Evolutionary conservation across 495 filamentous ascomycete species (phyloP).

Genomic region (Collariella sp.): DNA sequence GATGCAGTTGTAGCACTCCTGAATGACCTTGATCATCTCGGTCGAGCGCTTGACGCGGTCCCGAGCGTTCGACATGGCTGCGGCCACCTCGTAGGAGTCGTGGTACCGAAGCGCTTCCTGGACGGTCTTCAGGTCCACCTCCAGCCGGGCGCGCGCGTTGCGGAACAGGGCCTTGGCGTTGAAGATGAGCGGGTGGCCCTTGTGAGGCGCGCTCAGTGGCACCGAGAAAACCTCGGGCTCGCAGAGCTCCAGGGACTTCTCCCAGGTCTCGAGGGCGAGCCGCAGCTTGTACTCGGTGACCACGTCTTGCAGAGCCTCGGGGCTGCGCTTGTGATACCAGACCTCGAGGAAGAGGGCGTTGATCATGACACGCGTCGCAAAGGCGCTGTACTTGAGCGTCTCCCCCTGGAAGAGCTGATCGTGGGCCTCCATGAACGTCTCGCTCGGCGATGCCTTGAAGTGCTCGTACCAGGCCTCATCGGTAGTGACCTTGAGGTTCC

Average conservation of each 20-base stretch:
- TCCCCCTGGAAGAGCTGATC: conserved; percentile 93
- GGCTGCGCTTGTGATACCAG: conserved; percentile 96
- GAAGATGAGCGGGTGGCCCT: conserved; percentile 96
- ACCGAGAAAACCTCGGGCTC: conserved; percentile 88
- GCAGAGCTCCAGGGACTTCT: conserved; percentile 87
- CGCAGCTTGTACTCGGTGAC: conserved; percentile 98
- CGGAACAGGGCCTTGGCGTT: conserved; percentile 97
- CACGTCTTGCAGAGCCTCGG: conserved; percentile 90
- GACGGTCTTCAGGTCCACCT: conserved; percentile 89
- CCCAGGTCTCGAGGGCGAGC: conserved; percentile 94
- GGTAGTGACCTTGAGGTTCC: conserved; percentile 69
- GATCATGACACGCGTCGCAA: conserved; percentile 96
- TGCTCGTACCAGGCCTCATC: conserved; percentile 84
- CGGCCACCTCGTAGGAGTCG: conserved; percentile 91
- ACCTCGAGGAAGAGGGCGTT: conserved; percentile 97
- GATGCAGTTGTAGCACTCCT: conserved; percentile 96
- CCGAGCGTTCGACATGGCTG: conserved; percentile 87
- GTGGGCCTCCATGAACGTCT: conserved; percentile 88
- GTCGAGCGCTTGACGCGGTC: conserved; percentile 88
- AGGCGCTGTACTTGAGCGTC: conserved; percentile 86
- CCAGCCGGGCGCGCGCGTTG: conserved; percentile 83
- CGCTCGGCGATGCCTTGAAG: conserved; percentile 56
- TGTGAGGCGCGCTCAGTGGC: conserved; percentile 87
- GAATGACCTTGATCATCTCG: conserved; percentile 97
- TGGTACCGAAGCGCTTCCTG: conserved; percentile 97